Percentiles rank a stretch among this genome's conserved stretches.
phyloP scores from a whole-genome alignment of 345 rosid species.

The Aquilaria malaccensis region DNA sequence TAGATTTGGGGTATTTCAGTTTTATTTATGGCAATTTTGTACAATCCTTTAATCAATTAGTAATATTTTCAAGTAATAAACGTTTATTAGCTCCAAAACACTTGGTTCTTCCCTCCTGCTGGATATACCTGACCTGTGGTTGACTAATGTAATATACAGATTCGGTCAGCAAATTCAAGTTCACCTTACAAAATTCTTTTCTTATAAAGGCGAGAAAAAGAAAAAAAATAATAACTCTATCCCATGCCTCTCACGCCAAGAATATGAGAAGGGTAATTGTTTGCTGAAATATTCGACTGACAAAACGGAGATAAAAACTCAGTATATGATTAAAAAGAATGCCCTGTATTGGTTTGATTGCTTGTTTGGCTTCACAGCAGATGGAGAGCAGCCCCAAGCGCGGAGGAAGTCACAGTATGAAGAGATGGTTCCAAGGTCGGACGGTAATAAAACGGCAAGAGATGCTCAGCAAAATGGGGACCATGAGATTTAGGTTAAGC shows the following conservation, averaged over 20 bases:
- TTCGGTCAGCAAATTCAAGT: too few relatives aligned
- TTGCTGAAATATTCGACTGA: too few relatives aligned
- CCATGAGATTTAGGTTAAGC: conserved; percentile 8
- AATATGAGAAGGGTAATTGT: too few relatives aligned
- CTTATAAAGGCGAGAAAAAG: too few relatives aligned
- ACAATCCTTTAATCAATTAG: conserved; percentile 13
- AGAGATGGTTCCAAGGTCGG: conserved; percentile 22
- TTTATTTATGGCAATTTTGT: conserved; percentile 21
- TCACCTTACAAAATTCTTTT: too few relatives aligned
- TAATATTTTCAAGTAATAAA: not conserved
- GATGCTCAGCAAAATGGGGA: conserved; percentile 14
- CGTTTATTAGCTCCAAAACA: too few relatives aligned
- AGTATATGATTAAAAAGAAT: conserved; percentile 14
- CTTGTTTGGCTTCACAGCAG: conserved; percentile 31
- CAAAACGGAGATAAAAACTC: too few relatives aligned
- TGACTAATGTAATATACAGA: too few relatives aligned
- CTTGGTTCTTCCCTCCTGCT: too few relatives aligned
- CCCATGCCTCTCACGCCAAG: too few relatives aligned
- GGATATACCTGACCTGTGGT: too few relatives aligned
- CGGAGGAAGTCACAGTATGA: conserved; percentile 30
- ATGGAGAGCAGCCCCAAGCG: conserved; percentile 26
- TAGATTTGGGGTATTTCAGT: conserved; percentile 22
- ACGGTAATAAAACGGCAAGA: conserved; percentile 23
- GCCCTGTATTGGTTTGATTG: conserved; percentile 9
- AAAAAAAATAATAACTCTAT: too few relatives aligned